A percentile compares a stretch with the other conserved stretches of the same genome.
These are phyloP conservation scores for Pseudotsuga menziesii DNA, from an alignment of 75 land plant genomes.

Conservation along the genomic window DNA sequence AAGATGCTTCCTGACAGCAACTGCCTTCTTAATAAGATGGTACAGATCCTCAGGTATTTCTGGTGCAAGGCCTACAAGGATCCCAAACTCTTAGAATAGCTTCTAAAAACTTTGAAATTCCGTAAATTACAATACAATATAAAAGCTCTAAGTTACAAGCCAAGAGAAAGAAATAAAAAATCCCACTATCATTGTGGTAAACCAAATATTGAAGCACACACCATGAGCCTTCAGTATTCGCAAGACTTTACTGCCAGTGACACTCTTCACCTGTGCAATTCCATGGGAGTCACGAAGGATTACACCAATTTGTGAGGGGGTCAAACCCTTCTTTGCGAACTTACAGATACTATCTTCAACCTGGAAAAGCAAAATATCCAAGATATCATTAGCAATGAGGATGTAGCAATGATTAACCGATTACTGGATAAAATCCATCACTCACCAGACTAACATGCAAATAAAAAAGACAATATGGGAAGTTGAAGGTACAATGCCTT, in stretches of 20 bases:
- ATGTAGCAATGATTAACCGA: not conserved
- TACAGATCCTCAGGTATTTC: slow-evolving; percentile 86
- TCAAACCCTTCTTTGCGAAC: slow-evolving; percentile 88
- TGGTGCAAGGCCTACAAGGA: slow-evolving; percentile 58
- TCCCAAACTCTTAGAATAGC: not conserved
- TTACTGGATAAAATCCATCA: not conserved
- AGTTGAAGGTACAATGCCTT: not conserved
- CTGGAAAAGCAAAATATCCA: slow-evolving; percentile 17
- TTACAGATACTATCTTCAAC: slow-evolving; percentile 81
- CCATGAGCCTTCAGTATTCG: slow-evolving; percentile 92
- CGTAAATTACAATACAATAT: not conserved
- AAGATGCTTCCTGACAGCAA: slow-evolving; percentile 79
- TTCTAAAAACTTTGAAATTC: not conserved
- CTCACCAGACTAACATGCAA: not conserved
- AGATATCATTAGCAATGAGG: slow-evolving; percentile 22
- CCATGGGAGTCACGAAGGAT: slow-evolving; percentile 89
- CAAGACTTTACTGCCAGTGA: slow-evolving; percentile 80
- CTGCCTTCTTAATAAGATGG: slow-evolving; percentile 85
- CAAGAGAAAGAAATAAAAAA: not conserved
- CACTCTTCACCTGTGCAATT: slow-evolving; percentile 84
- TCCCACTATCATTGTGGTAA: not conserved
- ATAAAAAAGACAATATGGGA: not conserved
- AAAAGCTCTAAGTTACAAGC: not conserved
- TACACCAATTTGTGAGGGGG: slow-evolving; percentile 93
- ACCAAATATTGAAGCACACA: slow-evolving; percentile 7